Evolutionary conservation across 1,284 basidiomycete genomes (phyloP), one percentile per base, ranked within the genome.

Genomic region (Grifola frondosa): DNA sequence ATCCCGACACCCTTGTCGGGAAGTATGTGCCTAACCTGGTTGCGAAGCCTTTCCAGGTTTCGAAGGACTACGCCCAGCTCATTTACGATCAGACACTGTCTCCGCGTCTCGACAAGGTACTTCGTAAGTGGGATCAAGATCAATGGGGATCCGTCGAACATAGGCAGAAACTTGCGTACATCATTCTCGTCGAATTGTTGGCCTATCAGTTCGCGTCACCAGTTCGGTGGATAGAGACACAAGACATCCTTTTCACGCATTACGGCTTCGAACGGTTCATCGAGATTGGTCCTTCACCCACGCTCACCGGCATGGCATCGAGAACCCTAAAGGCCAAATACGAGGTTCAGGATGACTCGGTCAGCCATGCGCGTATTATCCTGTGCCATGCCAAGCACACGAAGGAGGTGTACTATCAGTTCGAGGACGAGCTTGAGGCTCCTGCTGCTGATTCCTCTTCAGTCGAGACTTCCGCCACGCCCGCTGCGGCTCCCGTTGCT

Each of bases 191-290:
- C 55, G 96, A 98, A 67, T 81, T 98, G 42, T 78, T 99, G 32
- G 93, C 96, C 12, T 98, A 98, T 65, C 96, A 99, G 65, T 95
- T 95, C 58, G 90, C 90, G 0, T 95, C 93, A 3, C 93, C 94
- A 10, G 95, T 99, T 20, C 86, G 94, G 44, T 98, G 96, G 96
- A 99, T 99, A 61, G 91, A 98, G 72, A 99, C 96, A 0, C 96
- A 98, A 64, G 96, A 99, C 60, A 80, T 91, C 34, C 78, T 99
- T 48, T 99, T 99, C 74, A 81, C 74, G 6, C 71, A 84, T n/a
- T 97, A 84, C 75, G 75, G 80, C 49, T 97, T 97, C 59, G 95
- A 98, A 70, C 83, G 96, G 21, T 78, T 98, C 60, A 86, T 99
- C 62, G 96, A 99, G 66, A 77, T 99, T 48, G 96, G 97, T 31